Evolutionary conservation across 192 early-diverging fungal species (phyloP).

Genomic region (Coemansia sp.): DNA sequence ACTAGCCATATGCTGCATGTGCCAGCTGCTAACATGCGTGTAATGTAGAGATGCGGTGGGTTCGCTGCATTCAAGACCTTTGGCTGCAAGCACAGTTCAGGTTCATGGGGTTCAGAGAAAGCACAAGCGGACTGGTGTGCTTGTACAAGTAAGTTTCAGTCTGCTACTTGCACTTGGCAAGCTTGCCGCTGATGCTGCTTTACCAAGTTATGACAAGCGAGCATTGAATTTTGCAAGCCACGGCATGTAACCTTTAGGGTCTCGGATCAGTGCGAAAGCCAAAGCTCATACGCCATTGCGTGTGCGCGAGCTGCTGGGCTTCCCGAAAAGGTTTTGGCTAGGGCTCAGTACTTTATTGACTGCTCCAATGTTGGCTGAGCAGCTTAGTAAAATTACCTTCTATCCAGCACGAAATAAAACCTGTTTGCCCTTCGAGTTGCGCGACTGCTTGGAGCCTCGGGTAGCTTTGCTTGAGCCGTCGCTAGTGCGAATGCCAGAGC

Average conservation of each 20-base stretch:
- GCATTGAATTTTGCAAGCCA: background rate
- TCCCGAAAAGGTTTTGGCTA: constrained; percentile 6
- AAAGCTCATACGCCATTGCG: constrained; percentile 8
- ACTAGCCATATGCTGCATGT: too few relatives aligned
- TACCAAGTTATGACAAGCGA: background rate
- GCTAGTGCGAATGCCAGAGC: background rate
- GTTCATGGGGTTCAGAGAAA: constrained; percentile 14
- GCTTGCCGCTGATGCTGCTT: background rate
- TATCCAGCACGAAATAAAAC: constrained; percentile 16
- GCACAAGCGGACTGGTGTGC: constrained; percentile 7
- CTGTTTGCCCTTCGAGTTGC: constrained; percentile 33
- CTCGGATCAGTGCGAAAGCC: background rate
- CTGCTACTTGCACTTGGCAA: background rate
- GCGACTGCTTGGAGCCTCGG: constrained; percentile 7
- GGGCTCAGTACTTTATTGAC: constrained; percentile 9
- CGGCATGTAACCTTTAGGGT: constrained; percentile 1
- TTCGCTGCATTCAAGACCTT: constrained; percentile 5
- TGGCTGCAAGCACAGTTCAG: constrained; percentile 12
- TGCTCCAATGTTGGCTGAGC: background rate
- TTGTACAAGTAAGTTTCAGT: constrained; percentile 31
- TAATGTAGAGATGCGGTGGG: constrained; percentile 15
- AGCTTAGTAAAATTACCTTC: background rate
- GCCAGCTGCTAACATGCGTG: too few relatives aligned
- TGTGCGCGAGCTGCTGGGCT: constrained; percentile 31
- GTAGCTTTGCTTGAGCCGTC: constrained; percentile 2